Base-by-base conservation (phyloP, 495 filamentous ascomycete genomes). In the Penicillium subrubescens region DNA sequence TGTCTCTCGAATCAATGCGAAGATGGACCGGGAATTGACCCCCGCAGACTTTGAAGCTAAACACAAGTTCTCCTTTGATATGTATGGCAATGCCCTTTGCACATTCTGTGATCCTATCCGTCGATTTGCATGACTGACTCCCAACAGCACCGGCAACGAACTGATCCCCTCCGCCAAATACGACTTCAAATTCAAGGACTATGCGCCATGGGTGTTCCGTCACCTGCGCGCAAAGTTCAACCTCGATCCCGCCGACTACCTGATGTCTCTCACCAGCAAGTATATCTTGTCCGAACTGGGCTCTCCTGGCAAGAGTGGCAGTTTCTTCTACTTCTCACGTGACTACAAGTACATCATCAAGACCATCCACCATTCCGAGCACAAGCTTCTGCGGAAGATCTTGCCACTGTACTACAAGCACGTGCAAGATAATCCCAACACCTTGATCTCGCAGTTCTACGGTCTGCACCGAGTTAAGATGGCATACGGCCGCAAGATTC, bases 331-430 rank as follows among this genome's bases (percentile, higher is more conserved):
- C 81, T 99, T 99, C 81, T 98, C 96, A 31, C 86, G 95, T 57
- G 95, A 99, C 74, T 99, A 98, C 83, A 99, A 99, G 79, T 99
- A 99, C 79, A 99, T 99, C 77, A 99, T 99, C 87, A 99, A 99
- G 76, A 99, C 95, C 15, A 99, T 99, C 61, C 95, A 98, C 73
- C 95, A 97, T 69, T 88, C 87, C 60, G 95, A 99, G 74, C 96
- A 99, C 79, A 96, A 96, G 69, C 90, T 97, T 63, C 84, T 99
- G 44, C 87, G 95, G 57, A 96, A 91, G 75, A 92, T 97, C 48
- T 81, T 99, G 59, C 91, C 90, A 59, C 90, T 97, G 37, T 99
- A 99, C 75, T 98, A 96, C 77, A 80, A 92, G 31, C 96, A 99
- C 74, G 91, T 99, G 68, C 89, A 89, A 61, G 83, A 91, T 41